Evolutionary conservation across 2,329 filamentous ascomycete genomes (phyloP), one percentile per base, ranked within the genome.

Genomic region (Venturia oleaginea): DNA sequence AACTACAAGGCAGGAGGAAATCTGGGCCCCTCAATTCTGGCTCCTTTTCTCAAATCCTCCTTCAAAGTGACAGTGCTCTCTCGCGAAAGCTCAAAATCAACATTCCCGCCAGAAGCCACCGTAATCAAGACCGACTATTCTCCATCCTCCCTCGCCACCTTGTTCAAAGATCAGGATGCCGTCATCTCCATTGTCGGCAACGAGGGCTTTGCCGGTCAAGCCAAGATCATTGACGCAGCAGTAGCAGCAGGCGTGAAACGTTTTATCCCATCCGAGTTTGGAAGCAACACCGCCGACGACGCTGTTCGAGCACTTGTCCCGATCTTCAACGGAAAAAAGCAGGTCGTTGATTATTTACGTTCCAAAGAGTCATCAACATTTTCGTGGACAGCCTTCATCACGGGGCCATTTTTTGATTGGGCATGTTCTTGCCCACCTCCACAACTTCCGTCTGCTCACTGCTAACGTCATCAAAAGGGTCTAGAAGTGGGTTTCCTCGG

Each of bases 211-310:
- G 72, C 70, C 1, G 71, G 80, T 0, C 84, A 86, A 69, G 76
- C 76, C 59, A 74, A 75, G 17, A 75, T 87, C 57, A 78, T 87
- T 55, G 81, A 87, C 38, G 86, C 85, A 0, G 81, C 84, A 38
- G 75, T 84, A 34, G 79, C 79, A 4, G 84, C 84, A 1, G 83
- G 84, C 0, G 85, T 88, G 6, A 81, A 81, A 68, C 79, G 84
- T 7, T 86, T 85, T 70, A 79, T 86, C 0, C 84, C 85, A 1
- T 83, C 83, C 42, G 86, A 89, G 67, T 89, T 81, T 67, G 80
- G 76, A 43, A 77, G 74, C 69, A 78, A 75, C 69, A 77, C 69
- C 66, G 73, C 68, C 46, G 76, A 70, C 71, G 72, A 62, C 68
- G 72, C 59, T 67, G 75, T 64, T 61, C 72, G 72, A 46, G 71